These are phyloP conservation scores for Deakozyma indianensis DNA, from an alignment of 805 yeast genomes.

Conservation along the genomic window DNA sequence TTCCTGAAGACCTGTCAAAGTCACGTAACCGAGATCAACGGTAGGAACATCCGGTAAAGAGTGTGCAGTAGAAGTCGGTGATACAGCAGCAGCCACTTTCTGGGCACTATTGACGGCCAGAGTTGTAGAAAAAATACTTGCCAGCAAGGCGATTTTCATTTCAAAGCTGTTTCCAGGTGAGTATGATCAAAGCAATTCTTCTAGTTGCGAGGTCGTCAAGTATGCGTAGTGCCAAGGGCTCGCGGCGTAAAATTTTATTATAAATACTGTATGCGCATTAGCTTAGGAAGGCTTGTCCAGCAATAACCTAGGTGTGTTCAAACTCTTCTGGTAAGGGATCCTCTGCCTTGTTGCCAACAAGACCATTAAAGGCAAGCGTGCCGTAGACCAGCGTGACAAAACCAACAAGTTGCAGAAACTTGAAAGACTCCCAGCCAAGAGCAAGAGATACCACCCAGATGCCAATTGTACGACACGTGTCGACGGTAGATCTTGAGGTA, in stretches of 20 bases:
- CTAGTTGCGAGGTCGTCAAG: too few species aligned
- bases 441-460: constrained; percentile 61
- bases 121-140: too few species aligned
- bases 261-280: too few species aligned
- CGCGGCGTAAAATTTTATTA: too few species aligned
- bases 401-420: constrained; percentile 47
- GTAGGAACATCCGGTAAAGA: background rate
- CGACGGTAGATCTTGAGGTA: constrained; percentile 66
- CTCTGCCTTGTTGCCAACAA: constrained; percentile 20
- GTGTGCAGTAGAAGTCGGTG: too few species aligned
- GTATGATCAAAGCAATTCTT: too few species aligned
- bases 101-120: too few species aligned
- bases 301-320: constrained; percentile 6
- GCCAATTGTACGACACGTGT: constrained; percentile 57
- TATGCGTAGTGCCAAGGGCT: too few species aligned
- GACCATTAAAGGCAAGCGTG: constrained; percentile 61
- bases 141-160: too few species aligned
- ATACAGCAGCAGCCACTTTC: too few species aligned
- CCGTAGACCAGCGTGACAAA: constrained; percentile 53
- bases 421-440: constrained; percentile 66
- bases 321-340: constrained; percentile 8
- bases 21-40: background rate
- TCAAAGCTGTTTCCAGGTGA: too few species aligned
- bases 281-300: too few species aligned
- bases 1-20: constrained; percentile 1